Evolutionary conservation across 1,284 basidiomycete species (phyloP), one percentile per base, ranked within the genome.

Genomic region (Marasmius tenuissimus): DNA sequence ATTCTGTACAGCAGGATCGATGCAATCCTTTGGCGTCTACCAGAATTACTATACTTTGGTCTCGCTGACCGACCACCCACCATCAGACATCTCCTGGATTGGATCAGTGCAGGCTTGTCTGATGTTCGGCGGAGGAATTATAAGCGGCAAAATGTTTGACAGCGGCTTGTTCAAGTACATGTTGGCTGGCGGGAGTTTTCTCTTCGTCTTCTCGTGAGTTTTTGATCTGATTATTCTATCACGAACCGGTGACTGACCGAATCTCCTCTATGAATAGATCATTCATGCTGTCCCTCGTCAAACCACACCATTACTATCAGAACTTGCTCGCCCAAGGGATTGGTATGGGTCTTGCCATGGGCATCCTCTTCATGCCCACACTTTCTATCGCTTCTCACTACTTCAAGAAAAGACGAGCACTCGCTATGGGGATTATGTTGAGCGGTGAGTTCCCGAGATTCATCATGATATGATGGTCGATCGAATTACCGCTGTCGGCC

Each of bases 391-490:
- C 72, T 52, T 65, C 74, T 8, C 74, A 76, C 38, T 71, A 77
- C 66, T 77, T 74, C 64, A 63, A 62, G 16, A 66, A 61, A 38
- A 68, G 69, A 8, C 73, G 77, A 12, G 72, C 73, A n/a, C 64
- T 76, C 14, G 76, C 75, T 3, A 74, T 78, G 68, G 76, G 76
- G 7, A 71, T 77, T 34, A 73, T 75, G 10, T 60, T 71, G 9
- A 69, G 70, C 33, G 75, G 76, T 69, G 50, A 60, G 38, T 63
- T 53, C 42, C 34, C 9, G 20, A 50, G 35, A 9, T 7, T 11
- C 12, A 51, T 34, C 20, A 5, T 51, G 49, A 51, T 33, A 16
- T 48, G 20, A 40, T 42, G 37, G 6, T 40, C 3, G 37, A 14
- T 22, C 39, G 11, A 18, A 22, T 45, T 22, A 45, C 34, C 45